Base-by-base conservation (phyloP, 2,329 filamentous ascomycete species). In the Fusarium sp. region DNA sequence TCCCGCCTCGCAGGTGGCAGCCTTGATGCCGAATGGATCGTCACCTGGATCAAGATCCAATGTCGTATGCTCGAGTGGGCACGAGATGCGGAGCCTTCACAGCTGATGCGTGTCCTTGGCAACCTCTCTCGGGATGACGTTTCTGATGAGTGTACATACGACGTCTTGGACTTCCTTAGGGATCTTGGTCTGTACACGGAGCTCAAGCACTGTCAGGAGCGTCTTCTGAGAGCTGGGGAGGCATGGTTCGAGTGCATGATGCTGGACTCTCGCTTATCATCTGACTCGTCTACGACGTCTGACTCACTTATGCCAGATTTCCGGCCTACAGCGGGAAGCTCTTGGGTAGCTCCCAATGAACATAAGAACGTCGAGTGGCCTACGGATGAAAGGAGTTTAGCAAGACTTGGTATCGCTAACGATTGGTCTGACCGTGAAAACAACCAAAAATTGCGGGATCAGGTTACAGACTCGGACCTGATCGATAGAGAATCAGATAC, bases 1-100 rank as follows among this genome's bases (percentile, higher is more conserved):
- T 80, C 81, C 54, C 81, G 82, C 46, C 79, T 81, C 67, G 82
- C 78, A 0, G 69, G 59, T 10, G 80, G 81, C 1, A 75, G 78
- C 6, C 60, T 84, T 17, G 76, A 82, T 42, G 67, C 78, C 12
- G 71, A 73, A 6, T 83, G 79, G 79, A 73, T 83, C 27, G 53
- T 58, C 3, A 67, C 60, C 5, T 84, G 82, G 82, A 69, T 71
- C 17, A 69, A 68, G 20, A 77, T 84, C 42, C 80, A 79, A 44
- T 71, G 76, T 17, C 78, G 79, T 12, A 37, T 81, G n/a, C 57
- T 70, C 23, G 73, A 79, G 32, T 74, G 78, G 42, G 74, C 77
- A 30, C 67, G 69, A 9, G 66, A 81, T 27, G 69, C 73, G 3
- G 66, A 64, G 9, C 77, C 80, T 57, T 75, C 80, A n/a, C 73